Conservation (phyloP, 192 early-diverging fungal genomes). For the Chytriomyces sp. region DNA sequence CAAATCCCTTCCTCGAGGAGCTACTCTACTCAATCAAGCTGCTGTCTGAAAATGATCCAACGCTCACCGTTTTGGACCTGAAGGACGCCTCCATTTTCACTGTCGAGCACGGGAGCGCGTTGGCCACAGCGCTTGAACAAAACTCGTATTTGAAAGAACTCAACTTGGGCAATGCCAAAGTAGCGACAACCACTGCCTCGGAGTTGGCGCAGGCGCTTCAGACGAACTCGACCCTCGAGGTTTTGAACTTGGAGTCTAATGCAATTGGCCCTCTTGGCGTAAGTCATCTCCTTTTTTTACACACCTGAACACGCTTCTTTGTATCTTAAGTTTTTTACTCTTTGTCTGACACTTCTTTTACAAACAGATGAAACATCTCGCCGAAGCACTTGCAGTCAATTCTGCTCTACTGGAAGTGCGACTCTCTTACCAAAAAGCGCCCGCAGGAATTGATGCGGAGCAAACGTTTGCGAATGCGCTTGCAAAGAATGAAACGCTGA, state of each 20-base stretch:
- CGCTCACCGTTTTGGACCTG: constrained; percentile 49
- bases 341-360: background rate
- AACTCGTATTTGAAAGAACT: constrained; percentile 52
- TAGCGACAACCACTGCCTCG: constrained; percentile 40
- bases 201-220: constrained; percentile 48
- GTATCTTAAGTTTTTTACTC: background rate
- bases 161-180: constrained; percentile 36
- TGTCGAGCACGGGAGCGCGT: constrained; percentile 36
- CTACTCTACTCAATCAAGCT: constrained; percentile 47
- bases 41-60: constrained; percentile 46
- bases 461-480: constrained; percentile 51
- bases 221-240: constrained; percentile 41
- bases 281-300: constrained; percentile 6
- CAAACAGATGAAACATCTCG: constrained; percentile 53
- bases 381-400: constrained; percentile 47
- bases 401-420: constrained; percentile 45
- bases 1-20: constrained; percentile 60
- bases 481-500: constrained; percentile 51
- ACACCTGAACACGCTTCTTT: background rate
- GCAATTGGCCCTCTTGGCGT: constrained; percentile 52
- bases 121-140: constrained; percentile 41
- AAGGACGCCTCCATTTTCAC: constrained; percentile 53
- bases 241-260: constrained; percentile 52
- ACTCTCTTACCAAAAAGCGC: constrained; percentile 45
- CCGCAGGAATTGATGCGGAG: constrained; percentile 57